Evolutionary conservation across 257 asterid genomes (phyloP).

Genomic region (Solanum clarkiae): DNA sequence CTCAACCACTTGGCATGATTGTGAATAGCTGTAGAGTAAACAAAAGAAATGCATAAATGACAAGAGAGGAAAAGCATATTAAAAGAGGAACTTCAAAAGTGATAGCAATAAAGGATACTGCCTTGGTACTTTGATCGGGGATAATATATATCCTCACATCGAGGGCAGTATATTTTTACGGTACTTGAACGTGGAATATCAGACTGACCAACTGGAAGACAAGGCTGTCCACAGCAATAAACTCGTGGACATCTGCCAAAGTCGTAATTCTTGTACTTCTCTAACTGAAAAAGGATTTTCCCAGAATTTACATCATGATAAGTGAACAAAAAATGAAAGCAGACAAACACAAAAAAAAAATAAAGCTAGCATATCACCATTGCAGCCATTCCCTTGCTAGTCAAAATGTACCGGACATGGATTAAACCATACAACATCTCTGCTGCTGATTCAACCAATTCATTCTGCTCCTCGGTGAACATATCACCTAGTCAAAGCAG

Average conservation of each 20-base stretch:
- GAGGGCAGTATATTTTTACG: conserved; percentile 88
- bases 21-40: neutral
- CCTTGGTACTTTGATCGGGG: conserved; percentile 98
- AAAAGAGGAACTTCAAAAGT: neutral
- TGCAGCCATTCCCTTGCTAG: conserved; percentile 96
- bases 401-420: conserved; percentile 84
- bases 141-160: conserved; percentile 88
- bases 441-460: conserved; percentile 92
- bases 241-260: conserved; percentile 98
- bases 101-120: conserved; percentile 63
- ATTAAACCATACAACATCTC: conserved; percentile 95
- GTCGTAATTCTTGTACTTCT: conserved; percentile 89
- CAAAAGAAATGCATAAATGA: neutral
- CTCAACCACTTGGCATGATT: neutral
- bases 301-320: neutral
- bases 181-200: conserved; percentile 89
- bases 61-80: neutral
- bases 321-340: neutral
- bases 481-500: conserved; percentile 50
- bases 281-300: conserved; percentile 40
- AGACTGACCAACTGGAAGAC: conserved; percentile 98
- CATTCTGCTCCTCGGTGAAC: conserved; percentile 94
- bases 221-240: conserved; percentile 92
- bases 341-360: neutral
- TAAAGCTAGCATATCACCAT: conserved; percentile 41